Evolutionary conservation across 805 yeast species (phyloP), one percentile per base, ranked within the genome.

Genomic region (Dipodascus geniculatus): DNA sequence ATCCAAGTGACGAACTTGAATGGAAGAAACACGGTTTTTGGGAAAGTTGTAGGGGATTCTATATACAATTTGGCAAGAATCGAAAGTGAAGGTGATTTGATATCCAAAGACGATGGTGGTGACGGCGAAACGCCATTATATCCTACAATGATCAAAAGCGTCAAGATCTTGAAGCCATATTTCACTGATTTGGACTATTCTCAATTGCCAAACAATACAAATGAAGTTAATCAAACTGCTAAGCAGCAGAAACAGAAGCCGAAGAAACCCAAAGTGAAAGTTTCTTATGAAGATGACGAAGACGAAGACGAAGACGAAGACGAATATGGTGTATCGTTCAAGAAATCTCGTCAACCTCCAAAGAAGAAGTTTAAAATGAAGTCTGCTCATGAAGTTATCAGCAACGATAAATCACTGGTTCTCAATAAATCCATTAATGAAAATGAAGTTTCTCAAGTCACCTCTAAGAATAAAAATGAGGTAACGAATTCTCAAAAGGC

Each of bases 41-140:
- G 90, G 1, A 75, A 77, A 55, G 69, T 83, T 14, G 74, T 74
- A 1, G 86, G 80, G 2, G 78, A 78, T 33, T 70, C 82, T 0
- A 71, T 80, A 2, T 85, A 73, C 66, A 77, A 71, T 28, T 75
- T 80, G 14, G 64, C 76, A 35, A 70, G 71, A 49, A 80, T 83
- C 3, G 44, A 38, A 38, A 63, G 71, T 2, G 77, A 76, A 42
- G 70, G 75, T 14, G 84, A 80, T 57, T 53, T 74, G 48, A 69
- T 66, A n/a, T n/a, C n/a, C n/a, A n/a, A n/a, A n/a, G n/a, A n/a
- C 22, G 63, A 60, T 0, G 72, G 67, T 4, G 71, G 70, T 24
- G 72, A 64, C 2, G 44, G 44, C 6, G 73, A 69, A 24, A 60
- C 63, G 19, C 85, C 83, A 1, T 42, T 78, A 11, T 81, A 74